A percentile compares a stretch with the other conserved stretches of the same genome.
Evolutionary conservation across 768 basidiomycete species (phyloP).

Genomic region (Fistulinella prunicolor): DNA sequence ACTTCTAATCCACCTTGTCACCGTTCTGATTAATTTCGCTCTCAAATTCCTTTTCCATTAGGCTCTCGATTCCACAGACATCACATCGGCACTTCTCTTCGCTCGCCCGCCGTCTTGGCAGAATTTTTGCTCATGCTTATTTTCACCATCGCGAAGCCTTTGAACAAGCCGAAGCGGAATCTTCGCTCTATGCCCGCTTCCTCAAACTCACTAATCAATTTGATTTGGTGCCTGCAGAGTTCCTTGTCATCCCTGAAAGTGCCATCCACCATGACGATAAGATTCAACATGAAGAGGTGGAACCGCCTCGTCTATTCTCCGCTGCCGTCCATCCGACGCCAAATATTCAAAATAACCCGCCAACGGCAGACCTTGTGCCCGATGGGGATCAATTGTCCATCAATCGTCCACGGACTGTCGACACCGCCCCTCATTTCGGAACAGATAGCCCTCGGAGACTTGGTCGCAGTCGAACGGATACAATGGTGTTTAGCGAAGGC

Average conservation of each 20-base stretch:
- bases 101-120: constrained; percentile 84
- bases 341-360: constrained; percentile 9
- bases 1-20: constrained; percentile 16
- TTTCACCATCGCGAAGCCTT: constrained; percentile 92
- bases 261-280: constrained; percentile 31
- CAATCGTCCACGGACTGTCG: constrained; percentile 22
- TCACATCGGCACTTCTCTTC: constrained; percentile 89
- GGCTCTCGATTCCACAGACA: constrained; percentile 75
- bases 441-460: constrained; percentile 43
- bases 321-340: constrained; percentile 37
- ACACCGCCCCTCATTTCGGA: constrained; percentile 11
- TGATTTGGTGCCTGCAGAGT: constrained; percentile 77
- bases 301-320: constrained; percentile 39
- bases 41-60: constrained; percentile 27
- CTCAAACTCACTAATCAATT: constrained; percentile 77
- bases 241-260: constrained; percentile 72
- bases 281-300: constrained; percentile 32
- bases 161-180: constrained; percentile 87
- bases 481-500: constrained; percentile 64
- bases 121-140: constrained; percentile 96
- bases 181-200: constrained; percentile 87
- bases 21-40: constrained; percentile 19
- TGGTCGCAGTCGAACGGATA: constrained; percentile 64
- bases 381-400: constrained; percentile 9
- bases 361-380: constrained; percentile 4